A percentile compares a stretch with the other conserved stretches of the same genome.
Evolutionary conservation across 768 basidiomycete species (phyloP).

Genomic region (Phlebiopsis flavidoalba): DNA sequence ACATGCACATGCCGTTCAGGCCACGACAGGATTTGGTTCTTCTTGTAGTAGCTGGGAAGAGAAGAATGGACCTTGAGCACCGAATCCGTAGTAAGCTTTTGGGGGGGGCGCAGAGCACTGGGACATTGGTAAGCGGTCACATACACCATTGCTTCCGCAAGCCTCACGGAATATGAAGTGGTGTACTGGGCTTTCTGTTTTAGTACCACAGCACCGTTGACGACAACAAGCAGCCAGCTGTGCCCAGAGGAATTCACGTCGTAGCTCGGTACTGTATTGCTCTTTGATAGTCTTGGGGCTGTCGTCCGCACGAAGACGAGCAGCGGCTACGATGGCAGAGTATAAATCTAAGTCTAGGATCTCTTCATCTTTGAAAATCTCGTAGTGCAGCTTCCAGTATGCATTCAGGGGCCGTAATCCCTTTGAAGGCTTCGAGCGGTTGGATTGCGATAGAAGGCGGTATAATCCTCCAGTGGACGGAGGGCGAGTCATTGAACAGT

Average conservation of each 20-base stretch:
- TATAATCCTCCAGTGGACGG: not conserved
- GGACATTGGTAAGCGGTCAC: not conserved
- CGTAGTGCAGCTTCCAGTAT: not conserved
- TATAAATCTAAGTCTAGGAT: not conserved
- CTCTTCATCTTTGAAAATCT: not conserved
- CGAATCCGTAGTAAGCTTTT: not conserved
- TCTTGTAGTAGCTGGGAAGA: not conserved
- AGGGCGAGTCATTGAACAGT: not conserved
- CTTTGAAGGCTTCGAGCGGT: not conserved
- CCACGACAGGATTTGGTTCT: not conserved
- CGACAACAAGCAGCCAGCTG: not conserved
- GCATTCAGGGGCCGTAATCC: not conserved
- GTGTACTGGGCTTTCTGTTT: not conserved
- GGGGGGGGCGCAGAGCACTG: not conserved
- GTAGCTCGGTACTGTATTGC: not conserved
- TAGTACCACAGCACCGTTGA: not conserved
- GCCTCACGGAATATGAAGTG: not conserved
- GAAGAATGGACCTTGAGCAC: not conserved
- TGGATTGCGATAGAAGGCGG: not conserved
- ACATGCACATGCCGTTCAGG: not conserved
- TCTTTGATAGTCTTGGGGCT: not conserved
- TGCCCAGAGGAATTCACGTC: not conserved
- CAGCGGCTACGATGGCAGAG: not conserved
- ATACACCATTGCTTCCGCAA: not conserved
- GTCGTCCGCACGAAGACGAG: not conserved